Percentiles rank a stretch among this genome's conserved stretches.
phyloP scores from a whole-genome alignment of 1,139 yeast species.

The Suhomyces panamericanus region DNA sequence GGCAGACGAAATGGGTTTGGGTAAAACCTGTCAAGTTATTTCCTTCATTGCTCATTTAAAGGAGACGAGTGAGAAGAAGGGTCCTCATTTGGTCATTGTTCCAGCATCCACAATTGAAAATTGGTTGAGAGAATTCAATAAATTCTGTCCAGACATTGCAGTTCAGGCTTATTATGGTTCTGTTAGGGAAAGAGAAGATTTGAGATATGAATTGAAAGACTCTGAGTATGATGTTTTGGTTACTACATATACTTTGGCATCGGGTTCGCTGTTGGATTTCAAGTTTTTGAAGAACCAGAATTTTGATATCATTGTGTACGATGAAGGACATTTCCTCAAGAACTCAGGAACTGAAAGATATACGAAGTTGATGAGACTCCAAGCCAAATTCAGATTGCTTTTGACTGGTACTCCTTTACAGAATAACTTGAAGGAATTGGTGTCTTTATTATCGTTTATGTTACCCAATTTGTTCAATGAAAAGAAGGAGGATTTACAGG shows the following conservation, averaged over 20 bases:
- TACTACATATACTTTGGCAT: constrained; percentile 89
- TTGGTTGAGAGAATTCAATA: constrained; percentile 92
- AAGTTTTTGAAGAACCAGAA: constrained; percentile 70
- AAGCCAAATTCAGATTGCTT: constrained; percentile 76
- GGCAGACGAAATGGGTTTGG: constrained; percentile 98
- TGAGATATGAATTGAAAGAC: constrained; percentile 66
- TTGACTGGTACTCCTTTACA: constrained; percentile 97
- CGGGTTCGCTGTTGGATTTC: constrained; percentile 81
- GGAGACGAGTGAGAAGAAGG: constrained; percentile 51
- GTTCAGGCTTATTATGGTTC: constrained; percentile 95
- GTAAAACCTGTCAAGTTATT: constrained; percentile 95
- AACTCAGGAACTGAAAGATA: constrained; percentile 89
- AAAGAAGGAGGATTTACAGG: constrained; percentile 77
- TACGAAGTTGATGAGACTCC: constrained; percentile 76
- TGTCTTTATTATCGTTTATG: constrained; percentile 86
- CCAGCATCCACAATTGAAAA: constrained; percentile 97
- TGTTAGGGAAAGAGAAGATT: constrained; percentile 78
- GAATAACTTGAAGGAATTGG: constrained; percentile 84
- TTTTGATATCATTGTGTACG: constrained; percentile 89
- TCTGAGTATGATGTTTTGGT: constrained; percentile 86
- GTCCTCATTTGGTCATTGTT: constrained; percentile 84
- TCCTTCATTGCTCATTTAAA: constrained; percentile 87
- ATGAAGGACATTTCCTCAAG: constrained; percentile 96
- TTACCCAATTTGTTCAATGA: constrained; percentile 80
- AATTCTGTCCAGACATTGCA: constrained; percentile 77